phyloP scores from a whole-genome alignment of 2,329 filamentous ascomycete genomes.

The Chrysoporthe deuterocubensis region DNA sequence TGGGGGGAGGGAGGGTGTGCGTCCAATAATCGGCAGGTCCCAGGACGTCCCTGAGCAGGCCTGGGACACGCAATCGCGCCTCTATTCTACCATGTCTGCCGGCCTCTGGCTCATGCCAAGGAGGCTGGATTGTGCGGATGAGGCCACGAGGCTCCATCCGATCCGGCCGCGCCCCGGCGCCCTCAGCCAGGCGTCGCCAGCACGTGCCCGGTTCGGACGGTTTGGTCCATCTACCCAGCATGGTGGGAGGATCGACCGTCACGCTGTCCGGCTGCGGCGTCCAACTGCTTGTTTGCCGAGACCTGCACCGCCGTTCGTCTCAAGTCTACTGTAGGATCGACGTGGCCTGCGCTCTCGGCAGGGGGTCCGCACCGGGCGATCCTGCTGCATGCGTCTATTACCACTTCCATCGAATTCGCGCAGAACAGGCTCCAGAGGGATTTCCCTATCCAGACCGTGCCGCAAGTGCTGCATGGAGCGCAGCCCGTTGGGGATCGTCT shows the following conservation, averaged over 20 bases:
- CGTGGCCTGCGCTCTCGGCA: neutral
- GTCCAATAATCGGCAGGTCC: neutral
- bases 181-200: neutral
- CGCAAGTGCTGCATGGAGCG: neutral
- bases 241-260: slow-evolving; percentile 8
- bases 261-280: slow-evolving; percentile 12
- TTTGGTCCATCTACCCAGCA: neutral
- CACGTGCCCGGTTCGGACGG: neutral
- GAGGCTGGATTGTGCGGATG: neutral
- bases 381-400: neutral
- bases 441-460: neutral
- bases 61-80: neutral
- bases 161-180: neutral
- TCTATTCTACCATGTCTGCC: neutral
- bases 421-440: neutral
- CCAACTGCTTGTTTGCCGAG: slow-evolving; percentile 19
- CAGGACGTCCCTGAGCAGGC: neutral
- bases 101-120: neutral
- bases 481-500: neutral
- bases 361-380: neutral
- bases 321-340: slow-evolving; percentile 12
- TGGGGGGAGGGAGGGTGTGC: neutral
- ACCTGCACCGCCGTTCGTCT: slow-evolving; percentile 23
- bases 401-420: neutral
- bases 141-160: neutral